Evolutionary conservation across 495 filamentous ascomycete genomes (phyloP), one percentile per base, ranked within the genome.

Genomic region (Penicillium dipodomyicola): DNA sequence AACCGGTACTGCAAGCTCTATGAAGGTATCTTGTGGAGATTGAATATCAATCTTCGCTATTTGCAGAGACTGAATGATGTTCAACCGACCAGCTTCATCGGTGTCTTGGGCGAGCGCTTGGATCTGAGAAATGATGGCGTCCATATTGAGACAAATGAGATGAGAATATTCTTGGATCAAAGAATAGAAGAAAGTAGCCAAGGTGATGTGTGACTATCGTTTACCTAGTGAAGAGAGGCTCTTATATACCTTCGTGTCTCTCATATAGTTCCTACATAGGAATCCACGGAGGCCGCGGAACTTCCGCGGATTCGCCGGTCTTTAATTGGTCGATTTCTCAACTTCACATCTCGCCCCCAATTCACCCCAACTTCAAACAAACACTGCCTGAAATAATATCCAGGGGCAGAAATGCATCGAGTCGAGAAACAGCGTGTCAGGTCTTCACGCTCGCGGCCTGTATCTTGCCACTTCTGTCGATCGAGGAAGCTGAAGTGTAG

Each of bases 401-500:
- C n/a, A 27, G 27, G 5, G 1, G 1, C 14, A 4, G 22, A 22
- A 19, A 64, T 62, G 62, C 15, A 27, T 5, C 59, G 62, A 2
- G 51, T 65, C 35, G 59, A 58, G 15, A 67, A 61, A 15, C 17
- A 54, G 27, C 48, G 33, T n/a, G 15, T 33, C 6, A 60, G 25
- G 19, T 27, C 54, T 17, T 57, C 62, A n/a, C 67, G 65, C 0
- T 64, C 62, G 7, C 62, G 67, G 2, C 67, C 67, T 3, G 65
- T 72, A 4, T 69, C 74, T 2, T 80, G 77, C 46, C 65, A 72
- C 22, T 70, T 63, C 35, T 80, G 76, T 57, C 77, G 77, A 42
- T 70, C 69, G 47, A 73, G 78, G 41, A 80, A 80, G 67, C 50
- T 79, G 27, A 70, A 70, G 52, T 79, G 77, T 56, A 72, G 74